Percentiles rank a stretch among this genome's conserved stretches.
phyloP scores from a whole-genome alignment of 352 stramenopile genomes.

The Globisporangium middletonii region DNA sequence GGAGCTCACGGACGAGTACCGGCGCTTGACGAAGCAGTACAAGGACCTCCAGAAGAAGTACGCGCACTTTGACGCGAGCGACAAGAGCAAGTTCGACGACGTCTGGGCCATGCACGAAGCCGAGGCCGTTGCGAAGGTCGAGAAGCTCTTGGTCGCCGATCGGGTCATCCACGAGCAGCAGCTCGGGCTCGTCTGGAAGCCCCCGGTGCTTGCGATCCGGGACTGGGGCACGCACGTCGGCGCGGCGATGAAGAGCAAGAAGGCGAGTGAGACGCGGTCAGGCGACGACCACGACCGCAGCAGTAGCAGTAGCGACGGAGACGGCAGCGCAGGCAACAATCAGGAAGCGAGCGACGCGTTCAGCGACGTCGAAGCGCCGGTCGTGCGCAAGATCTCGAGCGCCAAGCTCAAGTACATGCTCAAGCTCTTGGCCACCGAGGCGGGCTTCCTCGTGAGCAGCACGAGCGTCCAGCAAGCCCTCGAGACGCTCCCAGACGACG shows the following conservation, averaged over 20 bases:
- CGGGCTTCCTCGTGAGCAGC: slow-evolving; percentile 84
- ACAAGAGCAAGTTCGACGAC: slow-evolving; percentile 84
- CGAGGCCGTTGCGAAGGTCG: slow-evolving; percentile 72
- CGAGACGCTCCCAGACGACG: slow-evolving; percentile 61
- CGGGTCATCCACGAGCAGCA: slow-evolving; percentile 89
- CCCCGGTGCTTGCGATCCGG: slow-evolving; percentile 46
- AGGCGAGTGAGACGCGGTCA: slow-evolving; percentile 12
- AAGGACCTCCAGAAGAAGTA: slow-evolving; percentile 94
- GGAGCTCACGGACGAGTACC: slow-evolving; percentile 92
- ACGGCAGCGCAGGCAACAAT: slow-evolving; percentile 1
- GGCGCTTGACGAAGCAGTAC: slow-evolving; percentile 93
- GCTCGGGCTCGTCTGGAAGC: slow-evolving; percentile 77
- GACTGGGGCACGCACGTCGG: slow-evolving; percentile 35
- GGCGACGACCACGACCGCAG: slow-evolving; percentile 8
- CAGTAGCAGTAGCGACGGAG: slow-evolving; percentile 1
- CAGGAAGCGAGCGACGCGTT: slow-evolving; percentile 32
- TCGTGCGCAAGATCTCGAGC: slow-evolving; percentile 63
- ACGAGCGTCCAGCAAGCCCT: slow-evolving; percentile 70
- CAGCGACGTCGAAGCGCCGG: slow-evolving; percentile 33
- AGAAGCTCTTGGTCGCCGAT: slow-evolving; percentile 87
- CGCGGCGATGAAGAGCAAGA: slow-evolving; percentile 22
- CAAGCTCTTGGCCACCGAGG: slow-evolving; percentile 77
- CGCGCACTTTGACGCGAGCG: slow-evolving; percentile 89
- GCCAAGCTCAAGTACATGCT: slow-evolving; percentile 88
- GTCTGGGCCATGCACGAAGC: slow-evolving; percentile 92